These are phyloP conservation scores for Pleurotus cornucopiae DNA, from an alignment of 768 basidiomycete genomes.

Conservation along the genomic window DNA sequence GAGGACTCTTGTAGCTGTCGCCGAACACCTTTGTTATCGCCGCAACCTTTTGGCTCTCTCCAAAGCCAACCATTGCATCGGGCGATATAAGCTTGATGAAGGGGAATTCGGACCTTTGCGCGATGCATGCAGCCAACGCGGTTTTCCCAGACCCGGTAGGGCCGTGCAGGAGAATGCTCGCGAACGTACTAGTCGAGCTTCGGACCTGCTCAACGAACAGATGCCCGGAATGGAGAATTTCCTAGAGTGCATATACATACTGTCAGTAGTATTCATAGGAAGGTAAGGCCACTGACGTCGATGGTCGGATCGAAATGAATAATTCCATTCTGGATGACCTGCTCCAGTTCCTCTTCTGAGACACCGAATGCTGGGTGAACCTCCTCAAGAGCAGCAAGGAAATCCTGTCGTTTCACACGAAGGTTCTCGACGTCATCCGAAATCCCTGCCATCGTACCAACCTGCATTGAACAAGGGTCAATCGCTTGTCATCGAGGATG, in stretches of 20 bases:
- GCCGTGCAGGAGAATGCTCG: conserved; percentile 86
- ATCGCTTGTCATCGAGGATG: no score
- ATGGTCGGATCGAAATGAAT: conserved; percentile 77
- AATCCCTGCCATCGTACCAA: conserved; percentile 95
- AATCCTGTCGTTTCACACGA: conserved; percentile 82
- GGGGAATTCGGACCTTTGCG: conserved; percentile 88
- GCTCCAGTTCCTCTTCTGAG: conserved; percentile 90
- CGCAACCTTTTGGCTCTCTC: conserved; percentile 87
- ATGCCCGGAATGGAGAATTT: conserved; percentile 79
- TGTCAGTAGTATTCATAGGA: neutral
- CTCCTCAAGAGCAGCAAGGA: conserved; percentile 87
- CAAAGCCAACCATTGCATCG: conserved; percentile 94
- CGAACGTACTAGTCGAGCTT: conserved; percentile 83
- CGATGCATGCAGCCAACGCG: conserved; percentile 90
- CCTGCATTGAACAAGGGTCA: conserved; percentile 25
- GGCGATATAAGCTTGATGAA: conserved; percentile 98
- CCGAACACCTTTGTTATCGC: conserved; percentile 90
- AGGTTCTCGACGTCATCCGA: conserved; percentile 94
- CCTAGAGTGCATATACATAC: conserved; percentile 39
- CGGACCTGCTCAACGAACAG: conserved; percentile 94
- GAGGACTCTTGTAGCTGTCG: conserved; percentile 95
- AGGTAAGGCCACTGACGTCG: conserved; percentile 52
- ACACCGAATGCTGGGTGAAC: conserved; percentile 97
- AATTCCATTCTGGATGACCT: conserved; percentile 95
- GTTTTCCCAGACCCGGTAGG: conserved; percentile 92